Evolutionary conservation across 31 red algal species (phyloP).

Genomic region (Endocladia muricata): DNA sequence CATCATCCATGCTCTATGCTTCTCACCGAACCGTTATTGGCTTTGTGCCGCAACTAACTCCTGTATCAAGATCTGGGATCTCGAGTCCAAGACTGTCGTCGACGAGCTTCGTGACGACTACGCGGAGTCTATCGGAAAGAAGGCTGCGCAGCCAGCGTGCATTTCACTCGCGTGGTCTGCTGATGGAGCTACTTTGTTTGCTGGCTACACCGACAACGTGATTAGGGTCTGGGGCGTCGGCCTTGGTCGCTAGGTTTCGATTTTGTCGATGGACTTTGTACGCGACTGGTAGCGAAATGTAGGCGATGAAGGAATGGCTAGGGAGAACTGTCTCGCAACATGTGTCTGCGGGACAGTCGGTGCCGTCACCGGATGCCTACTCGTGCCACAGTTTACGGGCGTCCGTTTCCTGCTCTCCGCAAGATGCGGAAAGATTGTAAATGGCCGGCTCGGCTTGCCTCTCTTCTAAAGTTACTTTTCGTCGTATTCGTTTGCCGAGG

Average conservation of each 20-base stretch:
- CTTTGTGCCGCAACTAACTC: conserved; percentile 97
- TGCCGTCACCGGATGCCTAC: conserved; percentile 61
- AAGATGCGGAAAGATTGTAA: too few relatives aligned
- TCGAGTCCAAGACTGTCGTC: conserved; percentile 98
- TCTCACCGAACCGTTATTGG: conserved; percentile 99
- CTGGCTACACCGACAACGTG: conserved; percentile 96
- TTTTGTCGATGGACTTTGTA: background rate
- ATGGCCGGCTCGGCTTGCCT: too few relatives aligned
- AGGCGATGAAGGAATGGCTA: conserved; percentile 64
- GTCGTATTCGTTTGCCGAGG: too few relatives aligned
- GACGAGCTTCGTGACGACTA: conserved; percentile 91
- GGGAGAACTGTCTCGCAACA: background rate
- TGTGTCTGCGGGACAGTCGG: background rate
- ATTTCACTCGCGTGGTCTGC: conserved; percentile 97
- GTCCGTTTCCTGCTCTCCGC: too few relatives aligned
- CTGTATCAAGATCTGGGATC: conserved; percentile 98
- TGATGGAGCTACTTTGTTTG: conserved; percentile 94
- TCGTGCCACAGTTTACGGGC: background rate
- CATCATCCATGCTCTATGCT: conserved; percentile 96
- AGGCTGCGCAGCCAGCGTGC: conserved; percentile 83
- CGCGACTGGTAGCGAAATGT: conserved; percentile 4
- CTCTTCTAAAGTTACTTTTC: too few relatives aligned
- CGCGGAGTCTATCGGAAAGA: conserved; percentile 78
- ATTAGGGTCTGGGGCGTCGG: conserved; percentile 93
- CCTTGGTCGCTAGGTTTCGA: conserved; percentile 15